These are phyloP conservation scores for Waltiozyma sp. DNA, from an alignment of 1,139 yeast genomes.

Conservation along the genomic window DNA sequence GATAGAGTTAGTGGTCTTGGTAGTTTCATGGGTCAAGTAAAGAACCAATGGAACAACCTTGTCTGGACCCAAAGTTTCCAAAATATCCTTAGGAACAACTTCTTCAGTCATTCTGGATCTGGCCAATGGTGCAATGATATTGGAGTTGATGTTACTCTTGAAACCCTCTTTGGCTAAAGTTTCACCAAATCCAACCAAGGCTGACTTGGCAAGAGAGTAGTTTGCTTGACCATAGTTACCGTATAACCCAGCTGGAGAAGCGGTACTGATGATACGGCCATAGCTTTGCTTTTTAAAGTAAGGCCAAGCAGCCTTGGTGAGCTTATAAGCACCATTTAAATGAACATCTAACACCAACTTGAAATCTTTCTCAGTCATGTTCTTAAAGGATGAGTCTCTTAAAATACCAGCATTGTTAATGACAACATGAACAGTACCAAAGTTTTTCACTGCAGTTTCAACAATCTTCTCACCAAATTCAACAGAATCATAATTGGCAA, in stretches of 20 bases:
- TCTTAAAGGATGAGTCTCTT: conserved; percentile 57
- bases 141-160: conserved; percentile 72
- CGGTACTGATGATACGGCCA: conserved; percentile 85
- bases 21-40: conserved; percentile 58
- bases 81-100: conserved; percentile 73
- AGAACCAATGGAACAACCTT: conserved; percentile 86
- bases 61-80: conserved; percentile 75
- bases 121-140: conserved; percentile 89
- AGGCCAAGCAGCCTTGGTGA: conserved; percentile 91
- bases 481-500: conserved; percentile 90
- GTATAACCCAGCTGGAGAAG: conserved; percentile 93
- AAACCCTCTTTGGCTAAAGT: conserved; percentile 92
- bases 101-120: conserved; percentile 94
- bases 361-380: conserved; percentile 77
- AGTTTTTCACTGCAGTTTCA: conserved; percentile 74
- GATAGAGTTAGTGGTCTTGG: conserved; percentile 54
- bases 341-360: conserved; percentile 77
- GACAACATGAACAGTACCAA: conserved; percentile 82
- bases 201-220: conserved; percentile 90
- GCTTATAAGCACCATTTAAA: conserved; percentile 77
- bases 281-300: conserved; percentile 71
- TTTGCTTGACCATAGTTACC: conserved; percentile 97
- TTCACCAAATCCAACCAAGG: conserved; percentile 83
- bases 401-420: conserved; percentile 94
- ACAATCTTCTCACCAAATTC: conserved; percentile 78